Percentiles rank a stretch among this genome's conserved stretches.
Conservation (phyloP, 208 protist genomes). For the Zelonia costaricensis region DNA sequence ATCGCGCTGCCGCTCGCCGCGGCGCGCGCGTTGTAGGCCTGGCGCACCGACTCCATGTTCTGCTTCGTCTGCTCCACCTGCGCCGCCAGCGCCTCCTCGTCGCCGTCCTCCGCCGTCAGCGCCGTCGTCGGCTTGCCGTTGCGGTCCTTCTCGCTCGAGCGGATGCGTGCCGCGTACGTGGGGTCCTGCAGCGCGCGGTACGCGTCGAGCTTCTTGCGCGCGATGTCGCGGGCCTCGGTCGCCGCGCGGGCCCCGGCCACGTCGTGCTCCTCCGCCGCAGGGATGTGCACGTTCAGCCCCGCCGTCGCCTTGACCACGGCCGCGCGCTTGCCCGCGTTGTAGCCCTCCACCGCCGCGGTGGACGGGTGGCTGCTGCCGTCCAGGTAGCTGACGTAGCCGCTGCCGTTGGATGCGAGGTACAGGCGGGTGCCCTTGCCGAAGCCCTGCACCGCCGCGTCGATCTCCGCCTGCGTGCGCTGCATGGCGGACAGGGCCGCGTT, state of each 20-base stretch:
- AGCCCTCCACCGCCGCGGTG: slow-evolving; percentile 25
- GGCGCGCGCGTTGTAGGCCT: slow-evolving; percentile 55
- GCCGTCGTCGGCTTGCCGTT: slow-evolving; percentile 22
- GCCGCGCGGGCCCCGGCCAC: slow-evolving; percentile 28
- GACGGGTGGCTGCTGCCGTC: slow-evolving; percentile 59
- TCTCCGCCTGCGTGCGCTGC: slow-evolving; percentile 37
- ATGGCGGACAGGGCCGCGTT: slow-evolving; percentile 28
- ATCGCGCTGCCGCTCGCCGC: slow-evolving; percentile 22
- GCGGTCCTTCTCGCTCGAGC: slow-evolving; percentile 41
- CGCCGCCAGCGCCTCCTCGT: slow-evolving; percentile 25
- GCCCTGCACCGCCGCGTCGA: slow-evolving; percentile 24
- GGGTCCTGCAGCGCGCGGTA: slow-evolving; percentile 39
- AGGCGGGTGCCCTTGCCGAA: slow-evolving; percentile 41
- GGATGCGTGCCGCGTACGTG: slow-evolving; percentile 51
- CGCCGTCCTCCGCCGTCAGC: slow-evolving; percentile 36
- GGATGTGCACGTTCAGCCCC: slow-evolving; percentile 33
- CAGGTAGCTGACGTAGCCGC: slow-evolving; percentile 68
- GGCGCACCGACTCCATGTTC: slow-evolving; percentile 20
- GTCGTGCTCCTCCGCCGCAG: slow-evolving; percentile 42
- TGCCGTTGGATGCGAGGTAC: slow-evolving; percentile 26
- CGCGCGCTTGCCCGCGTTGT: slow-evolving; percentile 47
- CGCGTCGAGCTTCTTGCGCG: slow-evolving; percentile 66
- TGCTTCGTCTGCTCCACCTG: slow-evolving; percentile 36
- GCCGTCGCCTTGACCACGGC: slow-evolving; percentile 27
- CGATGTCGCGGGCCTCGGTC: slow-evolving; percentile 24